These are phyloP conservation scores for Actinomortierella ambigua DNA, from an alignment of 371 early-diverging fungal genomes.

Conservation along the genomic window DNA sequence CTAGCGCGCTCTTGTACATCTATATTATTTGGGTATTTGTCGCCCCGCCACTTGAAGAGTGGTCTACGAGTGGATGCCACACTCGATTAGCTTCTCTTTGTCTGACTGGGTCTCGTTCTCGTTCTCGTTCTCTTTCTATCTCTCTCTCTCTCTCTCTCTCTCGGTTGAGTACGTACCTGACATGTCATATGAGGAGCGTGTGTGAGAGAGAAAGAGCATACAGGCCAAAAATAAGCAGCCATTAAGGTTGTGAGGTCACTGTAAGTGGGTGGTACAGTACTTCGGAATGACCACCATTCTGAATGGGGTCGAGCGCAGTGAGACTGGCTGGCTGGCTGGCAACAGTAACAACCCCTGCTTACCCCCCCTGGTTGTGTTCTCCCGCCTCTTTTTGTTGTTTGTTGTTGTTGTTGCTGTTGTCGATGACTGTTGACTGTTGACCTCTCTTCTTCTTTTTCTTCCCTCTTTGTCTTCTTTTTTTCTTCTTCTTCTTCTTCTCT, in stretches of 20 bases:
- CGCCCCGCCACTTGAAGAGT: too few relatives aligned
- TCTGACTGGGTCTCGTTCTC: background rate
- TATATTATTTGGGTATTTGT: too few relatives aligned
- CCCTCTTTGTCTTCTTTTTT: slow-evolving; percentile 1
- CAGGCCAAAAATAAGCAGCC: too few relatives aligned
- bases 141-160: background rate
- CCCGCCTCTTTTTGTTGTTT: background rate
- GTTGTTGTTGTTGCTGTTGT: too few relatives aligned
- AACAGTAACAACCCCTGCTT: background rate
- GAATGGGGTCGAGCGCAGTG: slow-evolving; percentile 1
- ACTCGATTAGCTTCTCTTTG: too few relatives aligned
- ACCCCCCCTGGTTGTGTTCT: background rate
- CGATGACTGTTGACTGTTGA: background rate
- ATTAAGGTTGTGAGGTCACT: too few relatives aligned
- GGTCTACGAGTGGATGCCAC: too few relatives aligned
- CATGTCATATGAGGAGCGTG: too few relatives aligned
- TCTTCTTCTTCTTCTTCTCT: background rate
- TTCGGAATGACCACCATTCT: too few relatives aligned
- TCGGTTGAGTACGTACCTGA: background rate
- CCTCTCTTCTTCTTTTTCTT: background rate
- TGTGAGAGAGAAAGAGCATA: too few relatives aligned
- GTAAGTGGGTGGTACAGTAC: too few relatives aligned
- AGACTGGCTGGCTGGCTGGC: background rate
- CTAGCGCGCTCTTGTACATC: too few relatives aligned
- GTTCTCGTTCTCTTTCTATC: background rate